Conservation (phyloP, 2,329 filamentous ascomycete genomes). For the Periconia sp. region DNA sequence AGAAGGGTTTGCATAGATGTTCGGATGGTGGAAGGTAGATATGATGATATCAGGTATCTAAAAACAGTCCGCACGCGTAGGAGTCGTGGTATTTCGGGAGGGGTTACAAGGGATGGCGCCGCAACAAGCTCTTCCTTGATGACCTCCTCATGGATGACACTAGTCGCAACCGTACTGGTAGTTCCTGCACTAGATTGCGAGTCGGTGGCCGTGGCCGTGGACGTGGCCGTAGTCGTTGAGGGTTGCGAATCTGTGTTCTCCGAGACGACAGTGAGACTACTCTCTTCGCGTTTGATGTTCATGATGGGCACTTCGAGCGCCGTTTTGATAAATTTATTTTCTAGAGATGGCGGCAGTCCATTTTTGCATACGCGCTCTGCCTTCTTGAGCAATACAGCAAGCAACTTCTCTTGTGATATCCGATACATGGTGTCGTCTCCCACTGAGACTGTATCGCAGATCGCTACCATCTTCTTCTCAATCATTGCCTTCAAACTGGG, state of each 20-base stretch:
- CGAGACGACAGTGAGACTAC: constrained; percentile 31
- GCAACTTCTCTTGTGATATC: constrained; percentile 71
- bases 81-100: constrained; percentile 56
- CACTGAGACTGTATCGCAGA: constrained; percentile 82
- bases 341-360: constrained; percentile 76
- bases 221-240: constrained; percentile 29
- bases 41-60: constrained; percentile 64
- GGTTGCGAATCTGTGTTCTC: constrained; percentile 15
- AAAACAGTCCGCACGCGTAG: constrained; percentile 67
- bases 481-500: constrained; percentile 48
- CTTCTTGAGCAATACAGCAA: constrained; percentile 67
- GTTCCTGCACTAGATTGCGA: constrained; percentile 17
- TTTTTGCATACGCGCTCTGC: constrained; percentile 66
- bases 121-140: constrained; percentile 14
- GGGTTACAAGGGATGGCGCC: constrained; percentile 24
- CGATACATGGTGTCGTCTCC: constrained; percentile 86
- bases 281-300: constrained; percentile 63
- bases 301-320: constrained; percentile 75
- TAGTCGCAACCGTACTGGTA: constrained; percentile 15
- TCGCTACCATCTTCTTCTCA: constrained; percentile 65
- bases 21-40: constrained; percentile 52
- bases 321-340: constrained; percentile 79
- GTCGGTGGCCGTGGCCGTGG: constrained; percentile 7
- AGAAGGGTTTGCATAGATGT: constrained; percentile 48
- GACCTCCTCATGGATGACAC: constrained; percentile 11